Conservation (phyloP, 352 stramenopile genomes). For the Phytophthora kernoviae region DNA sequence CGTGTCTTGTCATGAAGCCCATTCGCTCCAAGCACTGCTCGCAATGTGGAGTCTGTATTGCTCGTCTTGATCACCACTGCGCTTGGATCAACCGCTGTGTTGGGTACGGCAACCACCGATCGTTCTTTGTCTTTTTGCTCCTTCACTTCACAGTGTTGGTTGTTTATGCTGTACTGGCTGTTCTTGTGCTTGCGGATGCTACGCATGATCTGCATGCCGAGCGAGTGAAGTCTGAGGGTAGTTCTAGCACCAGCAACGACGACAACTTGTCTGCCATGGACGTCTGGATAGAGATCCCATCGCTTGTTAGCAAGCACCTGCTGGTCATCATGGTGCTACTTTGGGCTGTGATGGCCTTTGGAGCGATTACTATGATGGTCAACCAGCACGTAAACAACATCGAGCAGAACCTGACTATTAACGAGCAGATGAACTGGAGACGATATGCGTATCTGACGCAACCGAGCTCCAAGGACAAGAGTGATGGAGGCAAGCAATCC, state of each 20-base stretch:
- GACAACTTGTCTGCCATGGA: constrained; percentile 49
- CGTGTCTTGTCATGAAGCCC: constrained; percentile 71
- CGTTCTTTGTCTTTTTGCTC: constrained; percentile 80
- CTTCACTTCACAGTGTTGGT: constrained; percentile 61
- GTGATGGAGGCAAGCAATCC: constrained; percentile 14
- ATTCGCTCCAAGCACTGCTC: constrained; percentile 85
- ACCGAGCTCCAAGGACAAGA: constrained; percentile 15
- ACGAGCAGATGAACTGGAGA: constrained; percentile 86
- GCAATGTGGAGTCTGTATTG: constrained; percentile 78
- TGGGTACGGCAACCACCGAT: constrained; percentile 77
- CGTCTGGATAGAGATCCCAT: constrained; percentile 66
- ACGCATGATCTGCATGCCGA: constrained; percentile 40
- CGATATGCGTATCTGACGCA: constrained; percentile 70
- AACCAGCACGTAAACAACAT: constrained; percentile 72
- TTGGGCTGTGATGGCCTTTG: constrained; percentile 54
- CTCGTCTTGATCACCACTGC: constrained; percentile 89
- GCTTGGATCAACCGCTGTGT: constrained; percentile 88
- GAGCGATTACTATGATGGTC: constrained; percentile 64
- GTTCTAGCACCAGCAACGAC: constrained; percentile 11
- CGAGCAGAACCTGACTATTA: constrained; percentile 75
- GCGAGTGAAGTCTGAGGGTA: constrained; percentile 24
- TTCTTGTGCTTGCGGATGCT: constrained; percentile 45
- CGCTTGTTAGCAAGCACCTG: constrained; percentile 54
- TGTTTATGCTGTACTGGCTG: constrained; percentile 49
- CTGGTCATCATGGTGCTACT: constrained; percentile 65